Evolutionary conservation across 2,329 filamentous ascomycete species (phyloP).

Genomic region (Hirsutella minnesotensis): DNA sequence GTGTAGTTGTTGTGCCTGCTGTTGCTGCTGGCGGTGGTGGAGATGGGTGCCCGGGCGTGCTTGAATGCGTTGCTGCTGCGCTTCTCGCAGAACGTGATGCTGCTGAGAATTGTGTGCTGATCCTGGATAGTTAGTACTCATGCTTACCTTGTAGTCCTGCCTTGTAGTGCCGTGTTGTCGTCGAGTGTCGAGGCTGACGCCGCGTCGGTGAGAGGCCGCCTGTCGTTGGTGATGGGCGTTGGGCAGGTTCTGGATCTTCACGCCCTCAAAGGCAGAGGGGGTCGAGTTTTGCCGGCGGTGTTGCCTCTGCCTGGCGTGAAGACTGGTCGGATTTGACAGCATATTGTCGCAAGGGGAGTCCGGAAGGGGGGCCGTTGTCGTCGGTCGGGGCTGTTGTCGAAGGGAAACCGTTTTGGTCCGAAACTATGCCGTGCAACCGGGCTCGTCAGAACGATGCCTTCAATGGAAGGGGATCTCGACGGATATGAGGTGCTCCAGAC

Average conservation of each 20-base stretch:
- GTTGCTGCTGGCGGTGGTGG: constrained; percentile 1
- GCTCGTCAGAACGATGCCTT: constrained; percentile 3
- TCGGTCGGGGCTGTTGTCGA: constrained; percentile 41
- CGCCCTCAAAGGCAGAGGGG: constrained; percentile 63
- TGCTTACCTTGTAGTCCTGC: constrained; percentile 35
- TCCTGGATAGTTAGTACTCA: constrained; percentile 42
- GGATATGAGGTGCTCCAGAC: neutral
- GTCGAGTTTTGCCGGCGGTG: constrained; percentile 86
- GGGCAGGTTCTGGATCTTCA: constrained; percentile 56
- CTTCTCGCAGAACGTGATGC: constrained; percentile 70
- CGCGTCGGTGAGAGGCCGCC: constrained; percentile 57
- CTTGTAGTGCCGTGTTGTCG: constrained; percentile 39
- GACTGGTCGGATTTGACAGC: constrained; percentile 66
- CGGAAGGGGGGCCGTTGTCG: constrained; percentile 40
- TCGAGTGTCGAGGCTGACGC: constrained; percentile 71
- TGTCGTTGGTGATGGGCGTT: constrained; percentile 29
- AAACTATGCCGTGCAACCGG: constrained; percentile 18
- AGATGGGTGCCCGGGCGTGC: constrained; percentile 55
- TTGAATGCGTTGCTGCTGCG: constrained; percentile 72
- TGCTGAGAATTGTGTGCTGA: constrained; percentile 43
- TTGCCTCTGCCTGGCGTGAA: constrained; percentile 44
- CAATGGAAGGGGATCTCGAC: neutral
- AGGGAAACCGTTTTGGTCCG: constrained; percentile 35
- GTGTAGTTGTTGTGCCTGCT: constrained; percentile 1
- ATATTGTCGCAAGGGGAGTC: constrained; percentile 63